A percentile compares a stretch with the other conserved stretches of the same genome.
phyloP scores from a whole-genome alignment of 169 alveolate species.

The Besnoitia besnoiti region DNA sequence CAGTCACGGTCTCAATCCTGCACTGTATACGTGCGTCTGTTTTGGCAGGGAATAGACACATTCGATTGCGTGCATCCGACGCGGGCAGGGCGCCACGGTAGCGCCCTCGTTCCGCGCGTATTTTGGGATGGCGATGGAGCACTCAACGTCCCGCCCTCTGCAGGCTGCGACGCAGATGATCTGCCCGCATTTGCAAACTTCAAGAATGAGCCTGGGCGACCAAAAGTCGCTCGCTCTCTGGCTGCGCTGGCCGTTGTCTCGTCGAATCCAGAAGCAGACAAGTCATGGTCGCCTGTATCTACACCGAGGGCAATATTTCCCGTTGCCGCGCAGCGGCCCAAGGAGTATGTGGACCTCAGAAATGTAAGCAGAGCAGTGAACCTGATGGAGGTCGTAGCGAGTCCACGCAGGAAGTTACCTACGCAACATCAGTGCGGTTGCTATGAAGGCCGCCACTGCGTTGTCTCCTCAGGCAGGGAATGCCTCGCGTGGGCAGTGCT shows the following conservation, averaged over 20 bases:
- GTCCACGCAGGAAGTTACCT: not conserved
- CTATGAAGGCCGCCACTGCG: too few relatives aligned
- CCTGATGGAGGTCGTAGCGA: too few relatives aligned
- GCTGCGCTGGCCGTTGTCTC: not conserved
- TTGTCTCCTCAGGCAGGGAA: too few relatives aligned
- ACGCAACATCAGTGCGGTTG: not conserved
- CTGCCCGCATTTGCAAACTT: not conserved
- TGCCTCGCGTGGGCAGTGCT: too few relatives aligned
- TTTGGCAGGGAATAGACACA: slow-evolving; percentile 18
- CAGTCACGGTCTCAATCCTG: not conserved
- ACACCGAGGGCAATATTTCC: not conserved
- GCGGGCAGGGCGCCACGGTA: slow-evolving; percentile 46
- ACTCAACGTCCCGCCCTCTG: not conserved
- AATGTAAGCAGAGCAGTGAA: too few relatives aligned
- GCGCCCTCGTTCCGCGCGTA: slow-evolving; percentile 32
- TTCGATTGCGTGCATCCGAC: slow-evolving; percentile 55
- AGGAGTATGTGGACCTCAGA: slow-evolving; percentile 38
- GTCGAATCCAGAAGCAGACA: not conserved
- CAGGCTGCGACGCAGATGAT: not conserved
- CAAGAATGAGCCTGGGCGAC: not conserved
- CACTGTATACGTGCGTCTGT: not conserved
- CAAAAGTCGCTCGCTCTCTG: not conserved
- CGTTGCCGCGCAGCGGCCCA: not conserved
- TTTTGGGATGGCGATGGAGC: slow-evolving; percentile 31
- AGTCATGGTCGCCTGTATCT: not conserved